Evolutionary conservation across 371 early-diverging fungal genomes (phyloP).

Genomic region (Globomyces sp.): DNA sequence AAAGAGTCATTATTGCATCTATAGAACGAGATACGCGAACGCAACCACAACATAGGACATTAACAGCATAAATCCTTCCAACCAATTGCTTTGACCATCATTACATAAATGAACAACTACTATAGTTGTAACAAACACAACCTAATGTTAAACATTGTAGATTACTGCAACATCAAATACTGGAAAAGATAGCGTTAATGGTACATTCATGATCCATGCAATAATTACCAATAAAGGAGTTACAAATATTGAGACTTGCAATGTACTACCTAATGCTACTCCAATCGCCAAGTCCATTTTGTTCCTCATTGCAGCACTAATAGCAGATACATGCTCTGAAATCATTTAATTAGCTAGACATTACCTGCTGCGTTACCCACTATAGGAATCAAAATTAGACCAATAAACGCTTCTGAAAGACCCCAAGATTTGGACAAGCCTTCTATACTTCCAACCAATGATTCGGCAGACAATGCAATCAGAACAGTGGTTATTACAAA

Average conservation of each 20-base stretch:
- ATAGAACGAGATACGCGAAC: constrained; percentile 40
- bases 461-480: constrained; percentile 78
- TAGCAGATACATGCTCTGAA: constrained; percentile 27
- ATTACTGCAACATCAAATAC: constrained; percentile 77
- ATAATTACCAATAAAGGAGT: constrained; percentile 82
- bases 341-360: too few species aligned
- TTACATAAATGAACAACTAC: constrained; percentile 50
- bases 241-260: constrained; percentile 58
- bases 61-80: constrained; percentile 82
- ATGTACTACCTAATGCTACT: constrained; percentile 53
- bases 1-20: too few species aligned
- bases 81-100: constrained; percentile 50
- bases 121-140: constrained; percentile 69
- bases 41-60: constrained; percentile 73
- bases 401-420: constrained; percentile 74
- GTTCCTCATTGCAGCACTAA: constrained; percentile 64
- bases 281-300: constrained; percentile 85
- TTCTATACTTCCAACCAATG: constrained; percentile 76
- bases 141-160: neutral
- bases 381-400: constrained; percentile 80
- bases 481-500: constrained; percentile 42
- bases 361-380: constrained; percentile 57
- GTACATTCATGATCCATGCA: constrained; percentile 78
- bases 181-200: constrained; percentile 16
- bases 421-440: constrained; percentile 59